Evolutionary conservation across 73 alveolate genomes (phyloP), one percentile per base, ranked within the genome.

Genomic region (Paramecium bursaria): DNA sequence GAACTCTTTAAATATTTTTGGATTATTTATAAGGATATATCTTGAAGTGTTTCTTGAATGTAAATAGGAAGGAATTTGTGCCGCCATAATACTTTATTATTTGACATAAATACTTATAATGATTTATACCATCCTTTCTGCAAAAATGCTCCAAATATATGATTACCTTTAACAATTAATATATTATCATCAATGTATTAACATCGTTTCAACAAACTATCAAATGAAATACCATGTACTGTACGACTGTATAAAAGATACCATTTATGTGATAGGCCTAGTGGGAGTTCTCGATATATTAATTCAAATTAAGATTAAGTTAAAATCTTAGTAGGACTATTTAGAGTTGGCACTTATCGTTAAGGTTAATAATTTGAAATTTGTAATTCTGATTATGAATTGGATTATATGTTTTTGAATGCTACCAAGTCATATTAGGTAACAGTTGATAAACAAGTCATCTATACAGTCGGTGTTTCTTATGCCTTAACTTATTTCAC

Each of bases 51-150:
- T n/a, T 42, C 11, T 67, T 31, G 27, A 67, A 67, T 25, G 30
- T 67, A 27, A 67, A 67, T 19, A 67, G 11, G 22, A 67, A 67
- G 15, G 46, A 21, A 13, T 67, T 7, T 4, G 49, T 23, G 21
- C 30, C 50, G 6, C 82, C 82, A 67, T 67, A 67, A 67, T 67
- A 67, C 15, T 39, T 31, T n/a, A 39, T 15, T 31, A n/a, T 33
- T 2, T 25, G 26, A 4, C n/a, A n/a, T n/a, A n/a, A n/a, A n/a
- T n/a, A n/a, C n/a, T n/a, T n/a, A n/a, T n/a, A n/a, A n/a, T n/a
- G n/a, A n/a, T n/a, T n/a, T n/a, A n/a, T 42, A 35, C 82, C 82
- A 67, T 4, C 82, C 82, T 42, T 67, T 33, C 22, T 67, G 60
- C 3, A 67, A 42, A 35, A 25, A 67, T 14, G 82, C 82, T 1